phyloP scores from a whole-genome alignment of 129 eudicot species.

The Ambrosia trifida region DNA sequence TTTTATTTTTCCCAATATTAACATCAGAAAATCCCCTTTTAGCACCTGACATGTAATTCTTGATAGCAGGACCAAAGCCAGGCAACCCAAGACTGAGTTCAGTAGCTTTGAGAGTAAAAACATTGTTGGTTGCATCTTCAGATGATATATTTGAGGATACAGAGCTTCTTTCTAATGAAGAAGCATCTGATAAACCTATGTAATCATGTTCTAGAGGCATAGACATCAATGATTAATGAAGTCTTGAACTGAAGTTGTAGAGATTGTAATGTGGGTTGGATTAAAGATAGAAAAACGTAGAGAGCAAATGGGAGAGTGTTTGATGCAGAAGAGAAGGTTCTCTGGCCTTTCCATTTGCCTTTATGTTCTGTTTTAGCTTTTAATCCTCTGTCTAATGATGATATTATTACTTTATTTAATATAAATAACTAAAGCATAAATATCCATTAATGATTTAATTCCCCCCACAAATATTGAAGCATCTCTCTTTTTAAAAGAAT shows the following conservation, averaged over 20 bases:
- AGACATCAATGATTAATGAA: constrained; percentile 66
- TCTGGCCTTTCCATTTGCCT: constrained; percentile 58
- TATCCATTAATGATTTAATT: constrained; percentile 15
- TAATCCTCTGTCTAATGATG: constrained; percentile 29
- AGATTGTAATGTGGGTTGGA: constrained; percentile 3
- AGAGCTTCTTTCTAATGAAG: constrained; percentile 50
- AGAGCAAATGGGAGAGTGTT: constrained; percentile 24
- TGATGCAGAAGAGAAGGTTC: constrained; percentile 69
- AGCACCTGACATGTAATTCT: constrained; percentile 60
- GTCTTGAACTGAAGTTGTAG: constrained; percentile 18
- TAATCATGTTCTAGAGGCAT: constrained; percentile 75
- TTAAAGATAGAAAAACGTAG: constrained; percentile 15
- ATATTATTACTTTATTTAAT: constrained; percentile 15
- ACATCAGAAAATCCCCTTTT: constrained; percentile 85
- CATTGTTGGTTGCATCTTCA: constrained; percentile 35
- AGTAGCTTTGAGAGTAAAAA: constrained; percentile 69
- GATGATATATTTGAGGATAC: constrained; percentile 34
- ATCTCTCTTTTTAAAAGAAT: constrained; percentile 22
- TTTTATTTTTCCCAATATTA: constrained; percentile 32
- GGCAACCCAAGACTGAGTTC: constrained; percentile 95
- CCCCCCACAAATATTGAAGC: constrained; percentile 18
- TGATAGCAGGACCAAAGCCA: constrained; percentile 50
- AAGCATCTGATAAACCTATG: constrained; percentile 73
- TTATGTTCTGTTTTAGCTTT: constrained; percentile 26
- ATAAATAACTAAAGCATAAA: constrained; percentile 8